Base-by-base conservation (phyloP, 2,329 filamentous ascomycete species). In the Alternaria hordeiaustralica region DNA sequence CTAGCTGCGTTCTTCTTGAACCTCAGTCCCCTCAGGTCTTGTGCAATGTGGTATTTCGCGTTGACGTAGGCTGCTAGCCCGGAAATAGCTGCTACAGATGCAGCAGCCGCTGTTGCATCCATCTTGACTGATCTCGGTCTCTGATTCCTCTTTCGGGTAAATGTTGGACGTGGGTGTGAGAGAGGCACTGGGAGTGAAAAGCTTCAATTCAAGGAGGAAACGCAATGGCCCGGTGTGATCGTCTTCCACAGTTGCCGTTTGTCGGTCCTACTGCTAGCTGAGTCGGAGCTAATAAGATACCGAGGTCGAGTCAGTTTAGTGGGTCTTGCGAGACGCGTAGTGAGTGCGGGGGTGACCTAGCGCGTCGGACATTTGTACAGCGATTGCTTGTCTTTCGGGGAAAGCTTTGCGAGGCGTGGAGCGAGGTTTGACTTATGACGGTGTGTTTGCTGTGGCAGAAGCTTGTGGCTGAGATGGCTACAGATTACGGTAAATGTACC, bases 41-140 rank as follows among this genome's bases (percentile, higher is more conserved):
- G 87, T 30, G 79, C 75, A 47, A 93, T 73, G 71, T 91, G 87
- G 68, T 87, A 89, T 79, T 90, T 92, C 45, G 87, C 91, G 75
- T 94, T 87, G 30, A 91, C 77, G 65, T 92, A 92, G 8, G 85
- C 84, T 45, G 85, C 84, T 6, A 82, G 75, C n/a, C 80, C 78
- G 9, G 72, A 64, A 12, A 75, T 63, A 13, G 72, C 75, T n/a
- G 75, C 75, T 36, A 78, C 28, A 25, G 75, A 73, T 26, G 74
- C 72, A 41, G 71, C 73, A 61, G 66, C 69, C 23, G 69, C 64
- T n/a, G 72, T 63, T 8, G 62, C 60, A 18, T 65, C 65, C 71
- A 74, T 77, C 15, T 46, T 36, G 50, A 41, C 54, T 10, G 9
- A 15, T 41, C 11, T 55, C 23, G 36, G 36, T 18, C 12, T 26